Evolutionary conservation across 148 eudicot genomes (phyloP).

Genomic region (Rhododendron ovatum): DNA sequence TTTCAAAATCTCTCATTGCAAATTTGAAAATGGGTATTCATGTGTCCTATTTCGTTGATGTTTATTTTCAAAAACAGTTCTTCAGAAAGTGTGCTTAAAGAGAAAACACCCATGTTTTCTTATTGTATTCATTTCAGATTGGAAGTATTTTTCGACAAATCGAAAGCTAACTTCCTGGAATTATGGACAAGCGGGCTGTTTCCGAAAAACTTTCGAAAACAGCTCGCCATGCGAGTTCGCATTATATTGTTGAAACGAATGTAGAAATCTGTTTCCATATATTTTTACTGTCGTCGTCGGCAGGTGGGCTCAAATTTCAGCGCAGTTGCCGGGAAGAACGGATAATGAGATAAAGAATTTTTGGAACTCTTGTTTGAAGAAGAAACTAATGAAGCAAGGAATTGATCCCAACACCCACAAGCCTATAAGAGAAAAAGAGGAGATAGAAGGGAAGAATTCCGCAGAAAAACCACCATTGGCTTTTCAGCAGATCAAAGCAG

Average conservation of each 20-base stretch:
- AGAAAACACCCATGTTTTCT: not conserved
- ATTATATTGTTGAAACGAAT: not conserved
- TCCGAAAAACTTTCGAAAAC: no score
- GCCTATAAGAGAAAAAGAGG: constrained; percentile 30
- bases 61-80: not conserved
- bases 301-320: constrained; percentile 94
- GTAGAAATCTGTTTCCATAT: not conserved
- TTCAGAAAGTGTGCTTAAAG: not conserved
- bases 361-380: constrained; percentile 79
- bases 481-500: not conserved
- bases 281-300: not conserved
- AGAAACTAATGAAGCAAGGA: constrained; percentile 73
- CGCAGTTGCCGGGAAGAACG: constrained; percentile 93
- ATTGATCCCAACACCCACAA: constrained; percentile 82
- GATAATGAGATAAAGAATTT: constrained; percentile 85
- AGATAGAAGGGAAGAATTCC: constrained; percentile 13
- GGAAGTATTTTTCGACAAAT: not conserved
- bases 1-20: not conserved
- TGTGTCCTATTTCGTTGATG: not conserved
- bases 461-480: constrained; percentile 14
- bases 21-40: not conserved
- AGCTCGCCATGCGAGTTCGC: not conserved
- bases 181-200: no score
- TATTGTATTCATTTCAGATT: no score
- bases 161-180: no score